Conservation (phyloP, 768 basidiomycete species). For the Sarcomyxa edulis region DNA sequence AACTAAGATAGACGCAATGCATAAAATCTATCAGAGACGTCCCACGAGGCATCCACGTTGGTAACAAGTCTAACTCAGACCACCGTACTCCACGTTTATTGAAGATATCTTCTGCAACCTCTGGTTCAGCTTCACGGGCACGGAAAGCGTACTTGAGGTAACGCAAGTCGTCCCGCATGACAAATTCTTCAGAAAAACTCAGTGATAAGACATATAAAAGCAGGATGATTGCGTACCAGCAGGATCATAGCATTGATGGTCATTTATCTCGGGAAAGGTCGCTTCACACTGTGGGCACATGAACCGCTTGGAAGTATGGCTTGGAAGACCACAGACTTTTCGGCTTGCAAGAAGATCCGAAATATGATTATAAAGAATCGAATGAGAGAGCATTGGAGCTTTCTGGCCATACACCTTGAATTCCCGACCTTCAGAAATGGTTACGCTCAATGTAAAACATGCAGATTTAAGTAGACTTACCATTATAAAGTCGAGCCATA, state of each 20-base stretch:
- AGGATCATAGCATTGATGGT: slow-evolving; percentile 8
- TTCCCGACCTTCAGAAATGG: slow-evolving; percentile 1
- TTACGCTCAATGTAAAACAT: background rate
- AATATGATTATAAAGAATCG: slow-evolving; percentile 5
- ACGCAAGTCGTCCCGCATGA: slow-evolving; percentile 8
- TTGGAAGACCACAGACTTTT: slow-evolving; percentile 10
- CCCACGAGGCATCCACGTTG: slow-evolving; percentile 10
- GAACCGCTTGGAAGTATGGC: slow-evolving; percentile 9
- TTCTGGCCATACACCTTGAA: slow-evolving; percentile 7
- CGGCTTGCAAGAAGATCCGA: slow-evolving; percentile 17
- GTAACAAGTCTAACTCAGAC: slow-evolving; percentile 7
- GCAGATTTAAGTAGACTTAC: slow-evolving; percentile 4
- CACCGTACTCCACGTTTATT: slow-evolving; percentile 9
- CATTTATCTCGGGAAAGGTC: slow-evolving; percentile 2
- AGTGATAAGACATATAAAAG: background rate
- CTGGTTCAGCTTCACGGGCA: slow-evolving; percentile 3
- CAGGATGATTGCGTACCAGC: slow-evolving; percentile 5
- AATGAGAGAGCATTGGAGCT: slow-evolving; percentile 3
- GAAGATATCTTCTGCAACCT: slow-evolving; percentile 12
- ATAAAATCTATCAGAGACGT: slow-evolving; percentile 8
- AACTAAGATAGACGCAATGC: slow-evolving; percentile 11
- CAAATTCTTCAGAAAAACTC: slow-evolving; percentile 4
- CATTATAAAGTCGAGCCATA: slow-evolving; percentile 8
- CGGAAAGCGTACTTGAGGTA: slow-evolving; percentile 15
- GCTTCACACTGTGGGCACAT: slow-evolving; percentile 10